phyloP scores from a whole-genome alignment of 768 basidiomycete genomes.

The Psilocybe cyanescens region DNA sequence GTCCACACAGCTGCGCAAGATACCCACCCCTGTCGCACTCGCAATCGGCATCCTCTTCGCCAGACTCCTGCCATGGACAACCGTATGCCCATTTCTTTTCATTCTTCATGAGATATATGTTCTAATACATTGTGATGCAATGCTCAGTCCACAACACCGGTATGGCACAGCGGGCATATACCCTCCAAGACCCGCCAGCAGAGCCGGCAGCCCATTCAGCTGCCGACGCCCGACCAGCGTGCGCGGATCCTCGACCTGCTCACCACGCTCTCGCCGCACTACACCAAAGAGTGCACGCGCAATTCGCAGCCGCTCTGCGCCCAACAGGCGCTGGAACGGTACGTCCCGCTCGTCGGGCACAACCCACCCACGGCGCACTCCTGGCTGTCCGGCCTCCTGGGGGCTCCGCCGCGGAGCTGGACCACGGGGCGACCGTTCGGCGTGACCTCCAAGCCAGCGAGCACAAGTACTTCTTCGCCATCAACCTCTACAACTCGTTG shows the following conservation, averaged over 20 bases:
- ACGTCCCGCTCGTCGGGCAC: conserved; percentile 83
- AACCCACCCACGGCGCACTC: conserved; percentile 57
- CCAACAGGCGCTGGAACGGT: conserved; percentile 85
- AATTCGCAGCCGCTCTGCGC: conserved; percentile 82
- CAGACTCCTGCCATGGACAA: conserved; percentile 49
- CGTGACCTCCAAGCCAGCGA: conserved; percentile 49
- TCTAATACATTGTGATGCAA: conserved; percentile 2
- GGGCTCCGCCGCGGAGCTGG: conserved; percentile 31
- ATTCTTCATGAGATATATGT: conserved; percentile 3
- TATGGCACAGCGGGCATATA: conserved; percentile 60
- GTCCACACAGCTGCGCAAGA: conserved; percentile 38
- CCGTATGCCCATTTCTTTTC: conserved; percentile 27
- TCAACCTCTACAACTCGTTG: conserved; percentile 99
- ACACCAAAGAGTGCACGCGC: conserved; percentile 92
- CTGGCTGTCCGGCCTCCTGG: conserved; percentile 64
- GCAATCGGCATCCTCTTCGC: conserved; percentile 65
- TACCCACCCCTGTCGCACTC: conserved; percentile 60
- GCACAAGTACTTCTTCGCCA: conserved; percentile 99
- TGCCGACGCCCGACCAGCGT: conserved; percentile 86
- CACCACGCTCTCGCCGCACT: conserved; percentile 85
- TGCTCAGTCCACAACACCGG: conserved; percentile 37
- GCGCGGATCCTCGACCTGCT: conserved; percentile 85
- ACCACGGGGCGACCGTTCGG: conserved; percentile 41
- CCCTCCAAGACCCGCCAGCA: conserved; percentile 54
- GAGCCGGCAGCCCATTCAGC: conserved; percentile 64